Evolutionary conservation across 179 eudicot species (phyloP), one percentile per base, ranked within the genome.

Genomic region (Dionaea muscipula): DNA sequence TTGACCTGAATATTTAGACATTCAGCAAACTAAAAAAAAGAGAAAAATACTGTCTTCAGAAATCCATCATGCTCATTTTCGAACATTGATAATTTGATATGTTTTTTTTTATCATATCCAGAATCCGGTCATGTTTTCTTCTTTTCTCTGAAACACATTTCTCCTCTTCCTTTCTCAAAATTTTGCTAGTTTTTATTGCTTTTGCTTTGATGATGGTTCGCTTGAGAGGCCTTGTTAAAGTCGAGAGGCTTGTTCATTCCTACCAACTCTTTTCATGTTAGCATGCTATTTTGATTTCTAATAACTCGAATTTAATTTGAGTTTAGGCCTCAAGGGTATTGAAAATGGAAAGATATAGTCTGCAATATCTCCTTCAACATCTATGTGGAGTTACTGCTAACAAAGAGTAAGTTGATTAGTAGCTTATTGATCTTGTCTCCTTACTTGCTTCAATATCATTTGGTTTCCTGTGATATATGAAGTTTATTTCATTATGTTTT

Each of bases 341-440:
- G 68, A 81, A 91, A 51, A 38, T 87, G 84, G 95, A 91, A 68
- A 82, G 95, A 54, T 61, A 73, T 71, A 87, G 96, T 67, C 75
- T 91, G 79, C 94, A 91, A 66, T 76, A 80, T 72, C 87, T 91
- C 59, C 76, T 91, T 55, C 68, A 67, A 26, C 79, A 87, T 73
- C 80, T 84, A 56, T 91, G 98, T 59, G 83, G 75, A 63, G 94
- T 91, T 62, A 63, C 77, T 43, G 98, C 98, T 47, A 91, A 91
- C 64, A 91, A 91, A 80, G 86, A 87, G 97, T 90, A 82, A 59
- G 59, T 56, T 56, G 51, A 72, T 71, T 61, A 41, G 53, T 47
- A 41, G 26, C 13, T 17, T 22, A 56, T 44, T 46, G 24, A 33
- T 27, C 60, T 2, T n/a, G 26, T 47, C 18, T 41, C 35, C 47